Evolutionary conservation across 202 grass and related monocot genomes (phyloP).

Genomic region (Schoenoplectus triqueter): DNA sequence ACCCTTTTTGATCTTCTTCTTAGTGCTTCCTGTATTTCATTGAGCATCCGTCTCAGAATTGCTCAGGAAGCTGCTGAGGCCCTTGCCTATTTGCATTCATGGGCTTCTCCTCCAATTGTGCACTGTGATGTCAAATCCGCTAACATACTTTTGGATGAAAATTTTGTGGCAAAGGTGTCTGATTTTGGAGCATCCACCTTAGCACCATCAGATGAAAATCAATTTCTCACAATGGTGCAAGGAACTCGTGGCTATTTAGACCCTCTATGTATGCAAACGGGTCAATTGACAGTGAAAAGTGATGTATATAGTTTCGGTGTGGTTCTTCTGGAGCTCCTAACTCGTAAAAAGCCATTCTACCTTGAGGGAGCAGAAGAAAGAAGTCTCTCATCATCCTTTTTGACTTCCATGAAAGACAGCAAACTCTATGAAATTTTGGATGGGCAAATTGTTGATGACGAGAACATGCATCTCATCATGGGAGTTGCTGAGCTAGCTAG

Average conservation of each 20-base stretch:
- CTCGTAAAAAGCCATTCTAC: conserved; percentile 40
- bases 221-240: conserved; percentile 58
- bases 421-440: conserved; percentile 40
- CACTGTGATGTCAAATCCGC: conserved; percentile 63
- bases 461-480: conserved; percentile 39
- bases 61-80: conserved; percentile 51
- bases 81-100: conserved; percentile 47
- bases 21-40: conserved; percentile 35
- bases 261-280: conserved; percentile 57
- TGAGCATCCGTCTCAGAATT: conserved; percentile 46
- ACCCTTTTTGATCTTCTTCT: conserved; percentile 51
- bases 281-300: conserved; percentile 56
- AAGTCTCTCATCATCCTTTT: conserved; percentile 38
- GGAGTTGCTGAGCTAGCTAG: conserved; percentile 51
- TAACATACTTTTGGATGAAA: conserved; percentile 57
- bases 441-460: conserved; percentile 41
- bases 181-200: conserved; percentile 63
- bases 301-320: conserved; percentile 61
- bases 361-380: conserved; percentile 30
- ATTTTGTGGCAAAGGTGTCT: conserved; percentile 59
- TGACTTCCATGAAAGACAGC: conserved; percentile 48
- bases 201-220: conserved; percentile 34
- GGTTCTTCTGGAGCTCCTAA: conserved; percentile 53
- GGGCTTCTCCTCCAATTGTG: conserved; percentile 48
- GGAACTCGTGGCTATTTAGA: conserved; percentile 60